These are phyloP conservation scores for Fusarium papillatum DNA, from an alignment of 2,329 filamentous ascomycete genomes.

Conservation along the genomic window DNA sequence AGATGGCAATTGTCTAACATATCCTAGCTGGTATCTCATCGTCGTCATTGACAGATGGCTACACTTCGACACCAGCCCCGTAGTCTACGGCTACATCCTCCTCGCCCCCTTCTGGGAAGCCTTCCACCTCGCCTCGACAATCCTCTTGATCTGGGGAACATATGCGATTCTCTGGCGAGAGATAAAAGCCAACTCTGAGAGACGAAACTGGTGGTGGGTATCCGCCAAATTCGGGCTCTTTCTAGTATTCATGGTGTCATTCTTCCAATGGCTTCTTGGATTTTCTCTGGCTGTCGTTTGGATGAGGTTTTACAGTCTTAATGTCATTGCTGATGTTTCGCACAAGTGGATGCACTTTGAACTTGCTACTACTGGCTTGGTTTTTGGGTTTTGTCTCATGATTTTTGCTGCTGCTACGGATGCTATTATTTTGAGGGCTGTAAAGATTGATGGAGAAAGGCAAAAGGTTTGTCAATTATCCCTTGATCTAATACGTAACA, in stretches of 20 bases:
- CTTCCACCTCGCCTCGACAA: slow-evolving; percentile 19
- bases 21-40: slow-evolving; percentile 13
- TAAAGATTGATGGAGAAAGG: background rate
- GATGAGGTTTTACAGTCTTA: slow-evolving; percentile 20
- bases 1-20: background rate
- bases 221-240: slow-evolving; percentile 16
- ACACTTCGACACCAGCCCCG: slow-evolving; percentile 8
- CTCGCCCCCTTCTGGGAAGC: slow-evolving; percentile 19
- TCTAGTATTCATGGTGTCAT: slow-evolving; percentile 16
- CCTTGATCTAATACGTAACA: background rate
- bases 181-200: background rate
- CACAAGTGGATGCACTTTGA: slow-evolving; percentile 23
- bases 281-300: slow-evolving; percentile 22
- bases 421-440: slow-evolving; percentile 5
- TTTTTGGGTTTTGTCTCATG: slow-evolving; percentile 24
- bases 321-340: slow-evolving; percentile 20
- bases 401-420: slow-evolving; percentile 2
- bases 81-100: slow-evolving; percentile 23
- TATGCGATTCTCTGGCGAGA: slow-evolving; percentile 18
- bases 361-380: slow-evolving; percentile 12
- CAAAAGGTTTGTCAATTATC: slow-evolving; percentile 7
- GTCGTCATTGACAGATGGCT: slow-evolving; percentile 23
- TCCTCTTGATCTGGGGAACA: slow-evolving; percentile 24
- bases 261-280: slow-evolving; percentile 18
- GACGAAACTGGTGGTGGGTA: slow-evolving; percentile 10